Percentiles rank a stretch among this genome's conserved stretches.
phyloP scores from a whole-genome alignment of 352 stramenopile genomes.

The Phytopythium mirpurense region DNA sequence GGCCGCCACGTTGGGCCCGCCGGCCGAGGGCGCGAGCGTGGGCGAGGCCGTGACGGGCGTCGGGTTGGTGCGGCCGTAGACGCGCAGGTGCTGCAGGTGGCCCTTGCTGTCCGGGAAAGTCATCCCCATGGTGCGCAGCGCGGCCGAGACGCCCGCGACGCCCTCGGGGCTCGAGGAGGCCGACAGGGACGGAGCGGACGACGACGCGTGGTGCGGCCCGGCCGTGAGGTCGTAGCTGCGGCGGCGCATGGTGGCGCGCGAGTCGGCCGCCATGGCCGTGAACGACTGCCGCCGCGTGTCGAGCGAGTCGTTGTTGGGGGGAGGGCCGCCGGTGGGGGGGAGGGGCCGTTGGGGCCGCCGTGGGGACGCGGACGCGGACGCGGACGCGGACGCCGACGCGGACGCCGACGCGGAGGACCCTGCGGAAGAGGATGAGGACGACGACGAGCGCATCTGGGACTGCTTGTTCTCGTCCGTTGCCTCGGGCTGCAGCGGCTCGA shows the following conservation, averaged over 20 bases:
- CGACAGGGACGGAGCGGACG: no score
- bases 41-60: slow-evolving; percentile 4
- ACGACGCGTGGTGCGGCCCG: slow-evolving; percentile 13
- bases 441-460: slow-evolving; percentile 21
- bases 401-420: no score
- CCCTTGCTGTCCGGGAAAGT: slow-evolving; percentile 21
- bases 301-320: slow-evolving; percentile 25
- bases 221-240: slow-evolving; percentile 38
- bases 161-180: no score
- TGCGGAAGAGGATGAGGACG: no score
- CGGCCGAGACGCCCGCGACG: slow-evolving; percentile 3
- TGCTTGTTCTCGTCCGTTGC: slow-evolving; percentile 11
- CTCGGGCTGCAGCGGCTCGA: slow-evolving; percentile 17
- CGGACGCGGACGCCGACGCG: no score
- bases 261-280: slow-evolving; percentile 32
- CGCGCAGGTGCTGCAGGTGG: slow-evolving; percentile 45
- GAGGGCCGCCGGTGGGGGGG: no score
- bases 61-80: slow-evolving; percentile 38
- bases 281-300: slow-evolving; percentile 41
- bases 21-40: not conserved
- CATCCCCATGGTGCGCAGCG: slow-evolving; percentile 2
- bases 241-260: slow-evolving; percentile 33
- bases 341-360: no score
- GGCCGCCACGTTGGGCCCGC: slow-evolving; percentile 5
- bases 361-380: no score